Conservation (phyloP, 1,139 yeast species). For the Yamadazyma atmosphaerica region DNA sequence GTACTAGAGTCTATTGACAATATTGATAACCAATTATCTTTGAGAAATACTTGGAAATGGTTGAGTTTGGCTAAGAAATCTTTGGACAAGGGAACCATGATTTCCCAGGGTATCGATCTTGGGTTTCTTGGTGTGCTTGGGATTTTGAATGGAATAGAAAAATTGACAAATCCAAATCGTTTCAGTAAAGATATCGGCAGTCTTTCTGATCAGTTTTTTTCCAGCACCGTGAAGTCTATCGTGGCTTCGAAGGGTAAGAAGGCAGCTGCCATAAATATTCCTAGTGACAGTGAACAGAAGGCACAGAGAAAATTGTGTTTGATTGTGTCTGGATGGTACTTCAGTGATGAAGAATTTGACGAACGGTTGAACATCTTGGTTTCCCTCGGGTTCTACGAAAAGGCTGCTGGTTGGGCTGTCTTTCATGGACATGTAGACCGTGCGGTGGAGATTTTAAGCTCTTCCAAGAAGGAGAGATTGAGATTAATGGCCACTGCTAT, state of each 20-base stretch:
- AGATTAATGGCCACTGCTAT: conserved; percentile 89
- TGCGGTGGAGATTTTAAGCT: conserved; percentile 71
- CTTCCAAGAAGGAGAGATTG: conserved; percentile 61
- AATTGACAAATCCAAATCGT: conserved; percentile 57
- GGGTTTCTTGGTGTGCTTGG: conserved; percentile 89
- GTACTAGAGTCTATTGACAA: conserved; percentile 56
- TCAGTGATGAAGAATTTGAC: conserved; percentile 74
- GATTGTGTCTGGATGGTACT: conserved; percentile 90
- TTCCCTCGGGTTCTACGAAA: conserved; percentile 63
- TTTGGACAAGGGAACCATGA: conserved; percentile 68
- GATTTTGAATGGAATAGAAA: conserved; percentile 81
- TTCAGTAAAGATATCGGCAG: conserved; percentile 35
- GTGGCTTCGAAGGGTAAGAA: conserved; percentile 45
- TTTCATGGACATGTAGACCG: conserved; percentile 85
- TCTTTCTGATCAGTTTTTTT: conserved; percentile 44
- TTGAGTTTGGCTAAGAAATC: conserved; percentile 68
- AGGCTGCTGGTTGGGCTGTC: conserved; percentile 98
- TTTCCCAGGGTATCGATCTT: conserved; percentile 67
- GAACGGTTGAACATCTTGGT: conserved; percentile 61
- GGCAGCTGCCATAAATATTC: conserved; percentile 46
- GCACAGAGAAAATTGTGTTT: conserved; percentile 75
- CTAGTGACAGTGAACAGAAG: conserved; percentile 51
- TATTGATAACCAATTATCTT: conserved; percentile 56
- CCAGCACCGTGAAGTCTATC: conserved; percentile 44
- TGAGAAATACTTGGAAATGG: conserved; percentile 91